Conservation (phyloP, 192 early-diverging fungal species). For the Diversispora eburnea region DNA sequence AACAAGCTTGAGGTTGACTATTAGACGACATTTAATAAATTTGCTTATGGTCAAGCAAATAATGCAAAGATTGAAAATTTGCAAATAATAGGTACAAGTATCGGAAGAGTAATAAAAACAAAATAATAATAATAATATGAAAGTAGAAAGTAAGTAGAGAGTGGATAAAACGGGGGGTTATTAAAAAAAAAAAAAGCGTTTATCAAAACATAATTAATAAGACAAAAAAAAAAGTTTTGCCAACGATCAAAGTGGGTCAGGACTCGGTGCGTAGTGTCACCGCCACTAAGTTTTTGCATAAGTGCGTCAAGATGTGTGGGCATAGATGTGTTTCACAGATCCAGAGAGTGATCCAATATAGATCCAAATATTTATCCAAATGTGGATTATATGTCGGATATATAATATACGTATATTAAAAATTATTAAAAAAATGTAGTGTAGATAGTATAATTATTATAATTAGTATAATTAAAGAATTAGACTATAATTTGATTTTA, state of each 20-base stretch:
- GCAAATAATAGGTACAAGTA: too few species aligned
- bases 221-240: conserved; percentile 12
- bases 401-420: too few species aligned
- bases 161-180: background rate
- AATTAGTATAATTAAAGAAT: background rate
- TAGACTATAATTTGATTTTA: too few species aligned
- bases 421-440: too few species aligned
- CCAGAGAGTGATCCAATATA: background rate
- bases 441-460: background rate
- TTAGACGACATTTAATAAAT: conserved; percentile 21
- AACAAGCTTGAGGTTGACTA: conserved; percentile 29
- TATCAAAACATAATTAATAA: conserved; percentile 18
- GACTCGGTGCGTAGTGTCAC: conserved; percentile 20
- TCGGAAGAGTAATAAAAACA: background rate
- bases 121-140: background rate
- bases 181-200: conserved; percentile 4
- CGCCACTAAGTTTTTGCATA: conserved; percentile 20
- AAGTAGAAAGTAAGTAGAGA: background rate
- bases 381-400: conserved; percentile 1
- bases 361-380: background rate
- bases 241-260: conserved; percentile 16
- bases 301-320: conserved; percentile 22
- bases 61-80: background rate
- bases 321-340: conserved; percentile 21
- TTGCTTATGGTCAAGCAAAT: background rate